A percentile compares a stretch with the other conserved stretches of the same genome.
phyloP scores from a whole-genome alignment of 2,329 filamentous ascomycete species.

The Pseudopyrenochaeta lycopersici region DNA sequence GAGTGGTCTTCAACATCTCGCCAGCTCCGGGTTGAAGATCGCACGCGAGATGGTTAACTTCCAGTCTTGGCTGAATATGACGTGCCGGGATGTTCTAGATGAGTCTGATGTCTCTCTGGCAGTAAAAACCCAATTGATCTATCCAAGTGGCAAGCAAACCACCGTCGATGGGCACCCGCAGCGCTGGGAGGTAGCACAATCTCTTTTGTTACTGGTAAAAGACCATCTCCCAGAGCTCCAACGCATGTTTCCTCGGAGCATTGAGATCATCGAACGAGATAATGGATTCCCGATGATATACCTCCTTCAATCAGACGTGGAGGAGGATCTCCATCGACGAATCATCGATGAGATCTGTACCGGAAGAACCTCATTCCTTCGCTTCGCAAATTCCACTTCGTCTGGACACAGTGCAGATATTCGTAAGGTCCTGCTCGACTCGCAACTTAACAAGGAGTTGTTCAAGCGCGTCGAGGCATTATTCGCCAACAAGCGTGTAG shows the following conservation, averaged over 20 bases:
- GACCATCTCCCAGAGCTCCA: background rate
- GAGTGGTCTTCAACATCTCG: conserved; percentile 64
- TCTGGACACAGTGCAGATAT: background rate
- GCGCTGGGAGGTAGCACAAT: background rate
- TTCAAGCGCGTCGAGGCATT: background rate
- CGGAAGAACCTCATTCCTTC: background rate
- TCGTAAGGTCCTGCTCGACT: background rate
- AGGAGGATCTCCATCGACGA: background rate
- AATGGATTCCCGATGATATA: background rate
- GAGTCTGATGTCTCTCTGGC: background rate
- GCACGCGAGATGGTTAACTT: background rate
- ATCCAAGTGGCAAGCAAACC: background rate
- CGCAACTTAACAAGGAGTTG: background rate
- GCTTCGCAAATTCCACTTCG: background rate
- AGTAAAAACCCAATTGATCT: background rate
- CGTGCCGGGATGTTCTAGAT: background rate
- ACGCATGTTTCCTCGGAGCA: background rate
- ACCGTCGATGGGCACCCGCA: background rate
- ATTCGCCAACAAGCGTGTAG: background rate
- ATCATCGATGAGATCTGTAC: background rate
- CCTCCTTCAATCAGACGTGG: background rate
- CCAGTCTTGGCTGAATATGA: background rate
- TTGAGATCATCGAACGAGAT: background rate
- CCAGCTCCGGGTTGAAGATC: conserved; percentile 48
- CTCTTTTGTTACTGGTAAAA: background rate